Percentiles rank a stretch among this genome's conserved stretches.
Conservation (phyloP, 129 eudicot species). For the Chrysanthemum makinoi region DNA sequence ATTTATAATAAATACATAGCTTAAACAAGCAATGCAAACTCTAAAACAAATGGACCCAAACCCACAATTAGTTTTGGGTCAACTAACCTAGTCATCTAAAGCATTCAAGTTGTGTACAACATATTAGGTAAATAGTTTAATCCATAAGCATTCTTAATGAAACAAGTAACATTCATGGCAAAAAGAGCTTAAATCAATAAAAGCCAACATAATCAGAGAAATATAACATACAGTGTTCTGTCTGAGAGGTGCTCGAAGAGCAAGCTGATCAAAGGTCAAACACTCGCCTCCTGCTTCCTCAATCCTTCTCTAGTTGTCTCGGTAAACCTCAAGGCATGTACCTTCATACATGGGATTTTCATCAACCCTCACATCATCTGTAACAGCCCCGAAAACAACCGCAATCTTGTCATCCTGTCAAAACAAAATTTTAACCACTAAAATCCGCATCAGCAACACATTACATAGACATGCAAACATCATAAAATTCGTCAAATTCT, state of each 20-base stretch:
- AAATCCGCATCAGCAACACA: neutral
- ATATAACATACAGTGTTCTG: slow-evolving; percentile 35
- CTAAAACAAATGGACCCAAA: no score
- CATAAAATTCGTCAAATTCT: neutral
- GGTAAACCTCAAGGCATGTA: slow-evolving; percentile 39
- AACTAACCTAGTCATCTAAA: no score
- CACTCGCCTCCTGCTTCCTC: slow-evolving; percentile 44
- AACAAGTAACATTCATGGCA: neutral
- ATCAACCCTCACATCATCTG: slow-evolving; percentile 42
- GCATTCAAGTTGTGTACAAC: no score
- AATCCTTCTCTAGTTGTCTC: slow-evolving; percentile 39
- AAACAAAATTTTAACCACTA: neutral
- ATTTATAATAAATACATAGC: no score
- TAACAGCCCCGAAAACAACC: slow-evolving; percentile 38
- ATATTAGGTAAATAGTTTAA: neutral
- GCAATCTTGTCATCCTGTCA: slow-evolving; percentile 37
- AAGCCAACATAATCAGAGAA: neutral
- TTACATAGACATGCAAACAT: neutral
- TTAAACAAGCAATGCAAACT: no score
- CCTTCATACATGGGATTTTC: slow-evolving; percentile 39
- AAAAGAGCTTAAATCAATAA: neutral
- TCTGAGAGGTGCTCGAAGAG: slow-evolving; percentile 41
- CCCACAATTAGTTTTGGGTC: no score
- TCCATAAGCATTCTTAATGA: neutral
- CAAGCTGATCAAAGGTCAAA: slow-evolving; percentile 42